Percentiles rank a stretch among this genome's conserved stretches.
Evolutionary conservation across 1,139 yeast genomes (phyloP).

Genomic region (Geotrichum aggregatum): DNA sequence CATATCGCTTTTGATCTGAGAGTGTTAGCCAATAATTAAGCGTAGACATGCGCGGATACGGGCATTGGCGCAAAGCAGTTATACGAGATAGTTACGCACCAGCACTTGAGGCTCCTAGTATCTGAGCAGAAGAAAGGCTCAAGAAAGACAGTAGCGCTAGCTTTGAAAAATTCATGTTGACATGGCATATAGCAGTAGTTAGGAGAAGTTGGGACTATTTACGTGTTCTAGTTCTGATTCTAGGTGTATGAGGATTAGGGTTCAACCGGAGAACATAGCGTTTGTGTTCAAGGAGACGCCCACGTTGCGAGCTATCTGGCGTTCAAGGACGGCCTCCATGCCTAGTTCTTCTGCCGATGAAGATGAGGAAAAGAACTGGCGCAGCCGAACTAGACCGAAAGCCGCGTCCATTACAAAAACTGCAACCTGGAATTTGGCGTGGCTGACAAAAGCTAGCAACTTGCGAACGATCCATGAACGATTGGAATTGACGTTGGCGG

Average conservation of each 20-base stretch:
- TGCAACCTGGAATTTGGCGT: conserved; percentile 14
- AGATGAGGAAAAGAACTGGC: conserved; percentile 17
- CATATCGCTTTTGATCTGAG: conserved; percentile 47
- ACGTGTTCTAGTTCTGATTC: conserved; percentile 13
- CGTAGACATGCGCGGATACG: too few relatives aligned
- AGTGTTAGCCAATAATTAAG: neutral
- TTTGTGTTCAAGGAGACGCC: conserved; percentile 11
- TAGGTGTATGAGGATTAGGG: conserved; percentile 11
- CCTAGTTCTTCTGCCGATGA: conserved; percentile 13
- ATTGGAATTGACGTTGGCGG: neutral
- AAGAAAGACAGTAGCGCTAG: conserved; percentile 12
- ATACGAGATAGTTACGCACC: too few relatives aligned
- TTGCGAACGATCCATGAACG: conserved; percentile 6
- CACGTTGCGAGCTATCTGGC: conserved; percentile 18
- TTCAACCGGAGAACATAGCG: conserved; percentile 15
- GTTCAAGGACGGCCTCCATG: conserved; percentile 20
- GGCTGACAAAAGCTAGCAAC: conserved; percentile 10
- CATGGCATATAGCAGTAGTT: neutral
- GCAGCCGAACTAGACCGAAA: conserved; percentile 15
- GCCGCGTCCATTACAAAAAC: conserved; percentile 16
- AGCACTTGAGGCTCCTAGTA: conserved; percentile 17
- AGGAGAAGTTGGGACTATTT: neutral
- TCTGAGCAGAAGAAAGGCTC: conserved; percentile 9
- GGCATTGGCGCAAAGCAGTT: neutral
- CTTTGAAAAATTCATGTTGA: conserved; percentile 10